Evolutionary conservation across 495 filamentous ascomycete species (phyloP), one percentile per base, ranked within the genome.

Genomic region (Aspergillus diversus): DNA sequence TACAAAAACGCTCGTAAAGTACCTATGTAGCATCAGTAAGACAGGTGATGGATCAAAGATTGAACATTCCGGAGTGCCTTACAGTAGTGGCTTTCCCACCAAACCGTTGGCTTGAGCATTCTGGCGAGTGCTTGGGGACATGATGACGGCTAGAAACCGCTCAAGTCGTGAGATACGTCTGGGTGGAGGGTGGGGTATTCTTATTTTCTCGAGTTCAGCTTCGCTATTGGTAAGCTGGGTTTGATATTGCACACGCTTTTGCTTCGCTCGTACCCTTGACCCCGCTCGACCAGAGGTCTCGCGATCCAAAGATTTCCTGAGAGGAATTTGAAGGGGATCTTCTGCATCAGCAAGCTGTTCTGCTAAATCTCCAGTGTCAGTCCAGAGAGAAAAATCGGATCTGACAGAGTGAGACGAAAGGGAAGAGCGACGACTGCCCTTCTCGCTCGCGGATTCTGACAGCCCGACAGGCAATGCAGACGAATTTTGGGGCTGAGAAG

Each of bases 1-100:
- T 66, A 99, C 95, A 78, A 99, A 98, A 15, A 99, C 90, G 73
- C 91, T 97, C 35, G 96, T 97, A 73, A 99, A 98, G 73, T 97
- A 99, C 55, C 93, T 97, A 69, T 33, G 63, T 46, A 32, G 59
- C 5, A 69, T 87, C 60, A 85, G 81, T 63, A 57, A 46, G 33
- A 7, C 1, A 54, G 42, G 16, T 27, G 5, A 37, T 8, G n/a
- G 4, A 27, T 8, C 43, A 50, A 5, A 35, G 33, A 33, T n/a
- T 15, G 15, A 12, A 46, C 12, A 54, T 13, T 15, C 34, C 3
- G 33, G 50, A 7, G 5, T 9, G 12, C 16, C 89, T 69, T 84
- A 97, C 91, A 99, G 83, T 70, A 99, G 84, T 75, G 93, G 89
- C 81, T 96, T 97, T 73, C 95, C 95, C 65, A 95, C 95, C 73